Conservation (phyloP, 2,329 filamentous ascomycete species). For the Ophiocordyceps australis region DNA sequence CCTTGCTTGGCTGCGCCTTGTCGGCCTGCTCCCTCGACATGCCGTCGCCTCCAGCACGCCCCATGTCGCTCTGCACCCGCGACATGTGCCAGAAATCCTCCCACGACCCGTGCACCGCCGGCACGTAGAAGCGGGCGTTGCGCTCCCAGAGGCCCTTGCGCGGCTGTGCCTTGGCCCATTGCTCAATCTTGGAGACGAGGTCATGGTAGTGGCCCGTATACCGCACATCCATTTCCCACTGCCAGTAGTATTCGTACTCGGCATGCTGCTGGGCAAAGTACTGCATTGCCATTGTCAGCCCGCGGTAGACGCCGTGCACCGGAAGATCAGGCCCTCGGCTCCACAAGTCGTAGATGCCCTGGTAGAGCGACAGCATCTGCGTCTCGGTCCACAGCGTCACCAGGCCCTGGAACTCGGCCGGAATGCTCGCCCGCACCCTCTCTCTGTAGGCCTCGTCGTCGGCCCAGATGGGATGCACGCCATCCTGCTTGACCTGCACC, state of each 20-base stretch:
- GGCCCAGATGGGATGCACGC: conserved; percentile 59
- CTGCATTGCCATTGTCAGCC: conserved; percentile 85
- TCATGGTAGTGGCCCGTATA: conserved; percentile 81
- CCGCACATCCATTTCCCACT: conserved; percentile 87
- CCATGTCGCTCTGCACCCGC: conserved; percentile 55
- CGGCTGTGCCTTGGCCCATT: conserved; percentile 56
- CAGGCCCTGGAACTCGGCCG: conserved; percentile 74
- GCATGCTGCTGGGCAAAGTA: conserved; percentile 79
- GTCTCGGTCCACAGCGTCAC: conserved; percentile 86
- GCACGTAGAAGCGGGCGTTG: conserved; percentile 61
- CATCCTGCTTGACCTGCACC: conserved; percentile 67
- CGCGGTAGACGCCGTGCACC: conserved; percentile 83
- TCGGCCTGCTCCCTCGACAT: conserved; percentile 16
- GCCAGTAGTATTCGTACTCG: conserved; percentile 85
- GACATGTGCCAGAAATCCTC: conserved; percentile 61
- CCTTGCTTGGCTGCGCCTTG: conserved; percentile 29
- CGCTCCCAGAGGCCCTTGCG: conserved; percentile 71
- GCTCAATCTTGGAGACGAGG: conserved; percentile 47
- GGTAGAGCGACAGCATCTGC: conserved; percentile 83
- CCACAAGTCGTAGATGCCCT: conserved; percentile 67
- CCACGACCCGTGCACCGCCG: conserved; percentile 59
- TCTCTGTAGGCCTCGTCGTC: conserved; percentile 49
- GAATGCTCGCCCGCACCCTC: conserved; percentile 49
- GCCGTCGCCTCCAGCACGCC: conserved; percentile 23
- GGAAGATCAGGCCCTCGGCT: conserved; percentile 47